Base-by-base conservation (phyloP, 768 basidiomycete genomes). In the Hortiboletus campestris region DNA sequence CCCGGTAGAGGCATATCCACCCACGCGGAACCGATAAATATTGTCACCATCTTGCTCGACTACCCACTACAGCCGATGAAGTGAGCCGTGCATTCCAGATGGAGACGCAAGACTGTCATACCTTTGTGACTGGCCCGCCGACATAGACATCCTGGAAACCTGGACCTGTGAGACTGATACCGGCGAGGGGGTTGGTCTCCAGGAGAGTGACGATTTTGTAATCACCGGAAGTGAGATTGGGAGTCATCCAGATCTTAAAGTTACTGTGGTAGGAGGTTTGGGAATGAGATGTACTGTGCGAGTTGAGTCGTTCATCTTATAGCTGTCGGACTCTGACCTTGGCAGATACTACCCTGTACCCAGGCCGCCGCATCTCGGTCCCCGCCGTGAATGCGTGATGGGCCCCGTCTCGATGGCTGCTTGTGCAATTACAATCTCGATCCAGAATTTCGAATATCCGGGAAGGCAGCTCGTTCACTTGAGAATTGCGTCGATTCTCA, bases 151-250 rank as follows among this genome's bases (percentile, higher is more conserved):
- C 4, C 14, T 53, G 51, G 10, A 6, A 8, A 4, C 4, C 44
- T 19, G 44, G 35, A 2, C 0, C 8, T 31, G 28, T 31, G 3
- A 12, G 11, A 8, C 39, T 46, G 51, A 46, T 19, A 17, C 44
- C 6, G 43, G 14, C 9, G 4, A 34, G 20, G 2, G 32, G 17
- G 2, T 38, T 6, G 2, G 39, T 28, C 1, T 36, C 35, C 5
- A 10, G 0, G 10, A 38, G 14, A 32, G 56, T 39, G 17, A 41
- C 2, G 14, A 59, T 58, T 2, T 11, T 32, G 40, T 16, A 42
- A 2, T 0, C 0, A n/a, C 45, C 34, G 5, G 39, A 0, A 1
- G 6, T 1, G 19, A 46, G 13, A 28, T 40, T 46, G 22, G 32
- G 22, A 11, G 34, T 8, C 51, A 51, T 51, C 10, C 25, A 13